Evolutionary conservation across 371 early-diverging fungal genomes (phyloP).

Genomic region (Mortierella sp.): DNA sequence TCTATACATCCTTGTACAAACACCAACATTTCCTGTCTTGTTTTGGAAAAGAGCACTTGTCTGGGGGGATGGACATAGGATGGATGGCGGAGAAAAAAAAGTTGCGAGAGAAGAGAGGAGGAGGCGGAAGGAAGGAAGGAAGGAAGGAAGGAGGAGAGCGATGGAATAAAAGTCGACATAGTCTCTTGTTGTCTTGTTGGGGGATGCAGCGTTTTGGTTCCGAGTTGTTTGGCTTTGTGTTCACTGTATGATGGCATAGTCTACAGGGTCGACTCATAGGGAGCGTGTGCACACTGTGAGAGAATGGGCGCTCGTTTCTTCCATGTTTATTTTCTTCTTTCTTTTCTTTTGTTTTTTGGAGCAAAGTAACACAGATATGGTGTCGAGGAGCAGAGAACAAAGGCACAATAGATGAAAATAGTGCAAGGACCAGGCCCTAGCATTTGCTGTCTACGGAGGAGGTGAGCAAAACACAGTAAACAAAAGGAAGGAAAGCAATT

Average conservation of each 20-base stretch:
- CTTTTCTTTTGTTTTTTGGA: neutral
- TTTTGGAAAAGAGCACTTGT: neutral
- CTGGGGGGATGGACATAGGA: neutral
- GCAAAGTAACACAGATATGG: slow-evolving; percentile 3
- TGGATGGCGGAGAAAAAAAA: neutral
- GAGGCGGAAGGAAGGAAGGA: neutral
- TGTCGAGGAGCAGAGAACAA: neutral
- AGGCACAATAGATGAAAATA: neutral
- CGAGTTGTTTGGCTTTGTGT: no score
- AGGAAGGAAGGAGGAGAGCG: neutral
- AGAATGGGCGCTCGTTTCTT: neutral
- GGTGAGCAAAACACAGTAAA: neutral
- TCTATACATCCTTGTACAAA: neutral
- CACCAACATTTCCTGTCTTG: neutral
- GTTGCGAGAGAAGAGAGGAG: neutral
- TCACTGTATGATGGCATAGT: no score
- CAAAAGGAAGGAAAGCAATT: neutral
- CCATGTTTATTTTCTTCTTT: neutral
- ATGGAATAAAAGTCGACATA: neutral
- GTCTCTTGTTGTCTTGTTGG: no score
- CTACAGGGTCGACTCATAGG: neutral
- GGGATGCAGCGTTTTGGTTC: no score
- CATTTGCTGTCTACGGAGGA: neutral
- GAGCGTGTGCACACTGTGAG: neutral
- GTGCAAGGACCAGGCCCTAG: neutral